Percentiles rank a stretch among this genome's conserved stretches.
Conservation (phyloP, 23 red algal genomes). For the Chondrus crispus region DNA sequence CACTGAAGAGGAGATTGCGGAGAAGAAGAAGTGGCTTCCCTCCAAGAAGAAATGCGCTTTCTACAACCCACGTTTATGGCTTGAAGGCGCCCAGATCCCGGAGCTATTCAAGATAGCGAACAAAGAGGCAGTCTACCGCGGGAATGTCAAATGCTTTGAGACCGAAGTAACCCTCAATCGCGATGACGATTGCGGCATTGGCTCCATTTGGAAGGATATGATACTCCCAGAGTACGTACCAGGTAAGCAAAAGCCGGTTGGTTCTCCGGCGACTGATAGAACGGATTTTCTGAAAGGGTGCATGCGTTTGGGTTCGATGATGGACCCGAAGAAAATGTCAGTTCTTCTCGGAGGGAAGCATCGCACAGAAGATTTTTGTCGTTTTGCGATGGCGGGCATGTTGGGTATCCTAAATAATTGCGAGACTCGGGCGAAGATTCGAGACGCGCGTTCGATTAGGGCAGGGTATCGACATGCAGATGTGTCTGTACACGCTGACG, state of each 20-base stretch:
- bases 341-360: neutral
- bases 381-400: neutral
- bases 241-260: neutral
- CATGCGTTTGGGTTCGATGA: slow-evolving; percentile 20
- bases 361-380: neutral
- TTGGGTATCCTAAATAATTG: neutral
- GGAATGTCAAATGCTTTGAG: neutral
- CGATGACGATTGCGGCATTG: neutral
- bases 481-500: slow-evolving; percentile 17
- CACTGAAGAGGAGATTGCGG: neutral
- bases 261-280: neutral
- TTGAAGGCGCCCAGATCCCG: neutral
- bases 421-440: neutral
- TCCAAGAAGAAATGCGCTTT: neutral
- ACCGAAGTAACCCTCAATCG: neutral
- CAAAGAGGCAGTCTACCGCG: neutral
- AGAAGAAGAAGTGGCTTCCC: neutral
- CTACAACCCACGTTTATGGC: neutral
- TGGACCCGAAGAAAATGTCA: neutral
- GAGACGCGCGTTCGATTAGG: neutral
- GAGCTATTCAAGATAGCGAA: neutral
- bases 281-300: slow-evolving; percentile 38
- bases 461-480: neutral
- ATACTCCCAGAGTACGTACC: neutral
- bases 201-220: neutral